Percentiles rank a stretch among this genome's conserved stretches.
These are phyloP conservation scores for Gleditsia sinensis DNA, from an alignment of 306 rosid genomes.

Conservation along the genomic window DNA sequence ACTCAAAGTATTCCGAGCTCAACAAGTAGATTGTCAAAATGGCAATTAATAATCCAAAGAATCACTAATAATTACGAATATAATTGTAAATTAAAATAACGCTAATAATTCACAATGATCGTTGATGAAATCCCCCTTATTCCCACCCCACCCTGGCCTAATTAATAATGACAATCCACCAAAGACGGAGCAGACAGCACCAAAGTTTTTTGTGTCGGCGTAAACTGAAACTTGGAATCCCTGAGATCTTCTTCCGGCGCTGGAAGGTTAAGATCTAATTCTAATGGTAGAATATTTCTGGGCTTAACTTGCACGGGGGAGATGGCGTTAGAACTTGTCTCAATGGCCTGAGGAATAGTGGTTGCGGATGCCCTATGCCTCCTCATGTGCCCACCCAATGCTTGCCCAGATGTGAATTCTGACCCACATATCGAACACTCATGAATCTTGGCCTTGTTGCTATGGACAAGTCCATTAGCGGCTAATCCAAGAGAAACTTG, in stretches of 20 bases:
- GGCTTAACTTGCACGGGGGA: conserved; percentile 31
- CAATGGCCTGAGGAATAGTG: neutral
- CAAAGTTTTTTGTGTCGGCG: conserved; percentile 45
- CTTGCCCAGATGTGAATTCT: conserved; percentile 89
- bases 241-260: conserved; percentile 83
- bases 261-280: conserved; percentile 91
- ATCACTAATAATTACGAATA: conserved; percentile 40
- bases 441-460: conserved; percentile 56
- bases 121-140: too few relatives aligned
- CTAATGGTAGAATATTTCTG: conserved; percentile 58
- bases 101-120: conserved; percentile 61
- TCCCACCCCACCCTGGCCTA: conserved; percentile 49
- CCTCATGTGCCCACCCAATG: conserved; percentile 96
- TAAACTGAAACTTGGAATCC: conserved; percentile 61
- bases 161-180: conserved; percentile 92
- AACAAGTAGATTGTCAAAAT: conserved; percentile 50
- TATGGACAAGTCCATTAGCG: neutral
- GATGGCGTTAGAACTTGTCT: neutral
- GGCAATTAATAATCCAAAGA: conserved; percentile 22
- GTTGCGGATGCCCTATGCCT: conserved; percentile 59
- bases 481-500: conserved; percentile 37
- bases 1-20: conserved; percentile 84
- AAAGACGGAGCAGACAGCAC: conserved; percentile 66
- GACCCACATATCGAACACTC: conserved; percentile 94
- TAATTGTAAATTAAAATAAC: conserved; percentile 43